phyloP scores from a whole-genome alignment of 176 grass and related monocot genomes.

The Poa pratensis region DNA sequence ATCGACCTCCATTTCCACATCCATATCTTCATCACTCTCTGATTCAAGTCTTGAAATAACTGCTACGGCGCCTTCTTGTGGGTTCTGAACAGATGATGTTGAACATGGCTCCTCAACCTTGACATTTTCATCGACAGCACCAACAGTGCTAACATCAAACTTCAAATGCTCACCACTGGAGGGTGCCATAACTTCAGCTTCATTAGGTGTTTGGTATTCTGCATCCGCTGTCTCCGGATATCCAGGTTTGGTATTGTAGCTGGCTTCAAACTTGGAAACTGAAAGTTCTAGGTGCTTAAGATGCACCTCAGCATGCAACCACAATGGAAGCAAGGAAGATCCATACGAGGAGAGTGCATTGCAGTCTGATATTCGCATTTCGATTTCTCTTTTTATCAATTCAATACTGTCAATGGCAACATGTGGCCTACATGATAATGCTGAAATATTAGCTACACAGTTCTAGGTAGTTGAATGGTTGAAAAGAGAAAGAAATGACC shows the following conservation, averaged over 20 bases:
- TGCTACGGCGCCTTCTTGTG: conserved; percentile 22
- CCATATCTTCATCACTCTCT: conserved; percentile 78
- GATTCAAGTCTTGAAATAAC: conserved; percentile 45
- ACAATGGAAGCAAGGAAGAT: conserved; percentile 87
- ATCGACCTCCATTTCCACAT: conserved; percentile 99
- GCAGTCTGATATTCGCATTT: conserved; percentile 83
- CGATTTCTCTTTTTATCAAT: conserved; percentile 75
- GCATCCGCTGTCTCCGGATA: conserved; percentile 31
- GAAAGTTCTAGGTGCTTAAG: conserved; percentile 78
- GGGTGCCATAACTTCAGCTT: conserved; percentile 38
- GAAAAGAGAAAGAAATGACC: conserved; percentile 25
- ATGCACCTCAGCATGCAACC: conserved; percentile 82
- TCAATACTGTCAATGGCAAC: conserved; percentile 53
- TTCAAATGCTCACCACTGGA: conserved; percentile 47
- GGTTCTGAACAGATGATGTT: conserved; percentile 37
- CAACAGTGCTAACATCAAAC: conserved; percentile 22
- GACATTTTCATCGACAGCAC: conserved; percentile 43
- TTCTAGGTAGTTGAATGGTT: conserved; percentile 23
- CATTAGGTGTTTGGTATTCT: conserved; percentile 43
- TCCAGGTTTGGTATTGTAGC: conserved; percentile 46
- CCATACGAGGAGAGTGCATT: conserved; percentile 77
- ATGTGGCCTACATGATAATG: conserved; percentile 28
- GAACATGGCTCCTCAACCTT: conserved; percentile 33
- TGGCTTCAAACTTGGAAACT: conserved; percentile 65
- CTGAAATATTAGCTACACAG: conserved; percentile 29